A percentile compares a stretch with the other conserved stretches of the same genome.
Evolutionary conservation across 495 filamentous ascomycete species (phyloP).

Genomic region (Xylaria bambusicola): DNA sequence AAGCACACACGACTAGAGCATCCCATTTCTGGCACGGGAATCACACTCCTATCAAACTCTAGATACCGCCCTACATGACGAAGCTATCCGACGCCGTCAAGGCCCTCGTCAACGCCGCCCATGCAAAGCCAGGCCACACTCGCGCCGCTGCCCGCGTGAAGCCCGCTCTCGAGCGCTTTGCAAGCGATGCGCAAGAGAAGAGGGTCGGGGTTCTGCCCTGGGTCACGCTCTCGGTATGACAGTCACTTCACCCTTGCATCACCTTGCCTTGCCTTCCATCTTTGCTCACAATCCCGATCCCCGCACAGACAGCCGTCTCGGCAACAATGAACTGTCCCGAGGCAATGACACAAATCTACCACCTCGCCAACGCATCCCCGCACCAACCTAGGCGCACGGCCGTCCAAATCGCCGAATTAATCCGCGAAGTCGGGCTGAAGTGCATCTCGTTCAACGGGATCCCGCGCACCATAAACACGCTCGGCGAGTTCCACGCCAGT

Average conservation of each 20-base stretch:
- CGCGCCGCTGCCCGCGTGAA: constrained; percentile 56
- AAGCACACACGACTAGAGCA: too few relatives aligned
- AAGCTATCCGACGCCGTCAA: constrained; percentile 69
- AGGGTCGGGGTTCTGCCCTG: constrained; percentile 43
- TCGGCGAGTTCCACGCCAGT: constrained; percentile 62
- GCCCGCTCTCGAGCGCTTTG: constrained; percentile 54
- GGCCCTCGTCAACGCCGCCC: constrained; percentile 67
- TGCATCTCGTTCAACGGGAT: constrained; percentile 86
- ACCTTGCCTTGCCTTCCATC: neutral
- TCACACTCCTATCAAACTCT: neutral
- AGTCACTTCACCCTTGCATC: too few relatives aligned
- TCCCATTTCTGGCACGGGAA: neutral
- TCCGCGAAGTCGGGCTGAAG: constrained; percentile 79
- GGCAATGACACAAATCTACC: constrained; percentile 49
- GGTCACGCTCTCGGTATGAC: constrained; percentile 35
- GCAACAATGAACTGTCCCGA: constrained; percentile 75
- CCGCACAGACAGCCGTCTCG: constrained; percentile 64
- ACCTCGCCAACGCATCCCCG: constrained; percentile 27
- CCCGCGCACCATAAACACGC: constrained; percentile 76
- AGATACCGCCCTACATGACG: constrained; percentile 52
- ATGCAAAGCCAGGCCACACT: constrained; percentile 65
- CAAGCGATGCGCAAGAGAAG: constrained; percentile 48
- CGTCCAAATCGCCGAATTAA: constrained; percentile 66
- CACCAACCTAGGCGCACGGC: constrained; percentile 39
- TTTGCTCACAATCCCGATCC: neutral